phyloP scores from a whole-genome alignment of 495 filamentous ascomycete species.

The Tuber calosporum region DNA sequence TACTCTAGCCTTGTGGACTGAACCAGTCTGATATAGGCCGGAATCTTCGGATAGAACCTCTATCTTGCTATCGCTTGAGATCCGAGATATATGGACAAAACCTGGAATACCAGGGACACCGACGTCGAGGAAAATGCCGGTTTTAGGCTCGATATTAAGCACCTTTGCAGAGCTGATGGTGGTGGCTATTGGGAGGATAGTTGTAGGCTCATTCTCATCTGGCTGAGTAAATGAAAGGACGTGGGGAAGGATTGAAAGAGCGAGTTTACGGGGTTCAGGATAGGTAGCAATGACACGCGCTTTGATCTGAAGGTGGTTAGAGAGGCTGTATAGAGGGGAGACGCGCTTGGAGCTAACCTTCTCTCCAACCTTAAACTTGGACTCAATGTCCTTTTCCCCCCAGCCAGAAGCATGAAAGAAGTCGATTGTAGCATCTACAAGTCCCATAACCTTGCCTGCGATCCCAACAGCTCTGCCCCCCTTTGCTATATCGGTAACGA shows the following conservation, averaged over 20 bases:
- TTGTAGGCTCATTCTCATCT: constrained; percentile 33
- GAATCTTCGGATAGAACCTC: constrained; percentile 67
- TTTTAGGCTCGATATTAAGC: constrained; percentile 62
- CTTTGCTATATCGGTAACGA: constrained; percentile 64
- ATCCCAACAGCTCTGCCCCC: constrained; percentile 44
- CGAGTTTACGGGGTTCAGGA: constrained; percentile 71
- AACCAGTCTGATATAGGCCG: constrained; percentile 68
- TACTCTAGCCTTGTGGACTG: constrained; percentile 70
- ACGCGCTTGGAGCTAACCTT: constrained; percentile 46
- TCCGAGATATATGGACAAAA: constrained; percentile 86
- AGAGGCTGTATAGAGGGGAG: constrained; percentile 3
- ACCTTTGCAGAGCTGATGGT: constrained; percentile 70
- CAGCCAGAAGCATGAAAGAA: constrained; percentile 66
- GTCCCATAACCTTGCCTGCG: constrained; percentile 81
- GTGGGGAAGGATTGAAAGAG: constrained; percentile 78
- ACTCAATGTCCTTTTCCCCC: constrained; percentile 56
- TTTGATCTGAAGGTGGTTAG: constrained; percentile 50
- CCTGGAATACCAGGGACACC: constrained; percentile 66
- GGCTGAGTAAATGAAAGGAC: constrained; percentile 59
- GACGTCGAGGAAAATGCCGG: constrained; percentile 75
- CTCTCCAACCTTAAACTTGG: constrained; percentile 67
- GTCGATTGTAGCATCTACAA: constrained; percentile 81
- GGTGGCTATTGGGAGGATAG: constrained; percentile 62
- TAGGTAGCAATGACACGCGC: constrained; percentile 80
- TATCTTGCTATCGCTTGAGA: constrained; percentile 71